These are phyloP conservation scores for Ceratocystis cacaofunesta DNA, from an alignment of 2,329 filamentous ascomycete species.

Conservation along the genomic window DNA sequence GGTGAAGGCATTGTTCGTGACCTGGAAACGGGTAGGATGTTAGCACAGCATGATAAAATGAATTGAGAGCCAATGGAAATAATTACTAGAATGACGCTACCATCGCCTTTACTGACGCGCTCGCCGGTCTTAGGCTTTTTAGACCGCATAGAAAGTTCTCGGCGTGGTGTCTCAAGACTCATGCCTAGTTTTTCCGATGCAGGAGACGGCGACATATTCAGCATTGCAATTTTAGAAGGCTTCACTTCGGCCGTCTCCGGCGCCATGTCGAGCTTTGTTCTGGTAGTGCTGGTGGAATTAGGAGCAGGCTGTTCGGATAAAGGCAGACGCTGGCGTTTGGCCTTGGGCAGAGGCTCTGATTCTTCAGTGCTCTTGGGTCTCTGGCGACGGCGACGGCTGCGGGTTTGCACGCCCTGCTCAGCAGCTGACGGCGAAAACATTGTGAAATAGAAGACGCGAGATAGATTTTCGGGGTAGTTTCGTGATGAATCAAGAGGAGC, in stretches of 20 bases:
- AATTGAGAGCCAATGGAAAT: neutral
- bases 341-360: slow-evolving; percentile 42
- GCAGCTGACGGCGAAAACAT: slow-evolving; percentile 47
- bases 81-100: slow-evolving; percentile 47
- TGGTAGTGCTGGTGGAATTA: neutral
- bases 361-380: slow-evolving; percentile 42
- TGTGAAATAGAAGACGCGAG: neutral
- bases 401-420: slow-evolving; percentile 29
- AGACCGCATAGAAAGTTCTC: slow-evolving; percentile 43
- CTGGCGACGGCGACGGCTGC: slow-evolving; percentile 44
- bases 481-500: neutral
- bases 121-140: slow-evolving; percentile 51
- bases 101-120: slow-evolving; percentile 50
- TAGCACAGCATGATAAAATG: neutral
- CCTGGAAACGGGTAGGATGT: slow-evolving; percentile 33
- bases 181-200: slow-evolving; percentile 27
- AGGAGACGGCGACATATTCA: slow-evolving; percentile 22
- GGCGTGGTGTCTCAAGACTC: slow-evolving; percentile 29
- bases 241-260: slow-evolving; percentile 44
- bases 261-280: slow-evolving; percentile 27
- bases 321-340: slow-evolving; percentile 46
- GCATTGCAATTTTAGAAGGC: slow-evolving; percentile 34
- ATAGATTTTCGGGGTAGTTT: neutral
- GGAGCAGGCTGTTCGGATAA: slow-evolving; percentile 33
- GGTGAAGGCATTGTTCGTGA: slow-evolving; percentile 69